phyloP scores from a whole-genome alignment of 495 filamentous ascomycete species.

The Talaromyces nanjingensis region DNA sequence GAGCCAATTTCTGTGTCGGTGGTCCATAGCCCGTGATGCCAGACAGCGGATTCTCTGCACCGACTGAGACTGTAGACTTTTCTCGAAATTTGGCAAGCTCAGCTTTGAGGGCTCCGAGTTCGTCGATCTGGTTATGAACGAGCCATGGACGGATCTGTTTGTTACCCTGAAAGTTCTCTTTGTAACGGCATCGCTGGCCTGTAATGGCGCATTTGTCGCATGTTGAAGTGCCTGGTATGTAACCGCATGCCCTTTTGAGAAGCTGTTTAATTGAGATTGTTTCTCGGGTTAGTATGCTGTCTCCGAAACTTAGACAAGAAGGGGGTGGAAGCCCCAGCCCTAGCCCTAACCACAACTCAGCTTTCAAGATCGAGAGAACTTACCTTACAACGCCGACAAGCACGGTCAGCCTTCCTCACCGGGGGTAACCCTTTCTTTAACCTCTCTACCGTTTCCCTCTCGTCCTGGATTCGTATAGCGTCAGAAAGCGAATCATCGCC shows the following conservation, averaged over 20 bases:
- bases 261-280: not conserved
- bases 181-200: not conserved
- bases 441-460: not conserved
- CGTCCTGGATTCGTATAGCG: not conserved
- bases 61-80: not conserved
- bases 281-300: not conserved
- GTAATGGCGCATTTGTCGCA: not conserved
- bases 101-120: not conserved
- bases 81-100: not conserved
- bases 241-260: not conserved
- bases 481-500: not conserved
- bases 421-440: not conserved
- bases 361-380: not conserved
- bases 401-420: not conserved
- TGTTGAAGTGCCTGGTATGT: not conserved
- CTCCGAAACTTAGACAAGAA: not conserved
- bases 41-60: not conserved
- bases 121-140: not conserved
- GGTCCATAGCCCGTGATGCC: conserved; percentile 9
- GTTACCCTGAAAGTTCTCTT: not conserved
- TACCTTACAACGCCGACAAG: conserved; percentile 7
- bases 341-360: conserved; percentile 1
- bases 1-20: not conserved
- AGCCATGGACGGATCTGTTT: not conserved
- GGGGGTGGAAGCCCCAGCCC: not conserved